Conservation (phyloP, 2,329 filamentous ascomycete species). For the Coleophoma cylindrospora region DNA sequence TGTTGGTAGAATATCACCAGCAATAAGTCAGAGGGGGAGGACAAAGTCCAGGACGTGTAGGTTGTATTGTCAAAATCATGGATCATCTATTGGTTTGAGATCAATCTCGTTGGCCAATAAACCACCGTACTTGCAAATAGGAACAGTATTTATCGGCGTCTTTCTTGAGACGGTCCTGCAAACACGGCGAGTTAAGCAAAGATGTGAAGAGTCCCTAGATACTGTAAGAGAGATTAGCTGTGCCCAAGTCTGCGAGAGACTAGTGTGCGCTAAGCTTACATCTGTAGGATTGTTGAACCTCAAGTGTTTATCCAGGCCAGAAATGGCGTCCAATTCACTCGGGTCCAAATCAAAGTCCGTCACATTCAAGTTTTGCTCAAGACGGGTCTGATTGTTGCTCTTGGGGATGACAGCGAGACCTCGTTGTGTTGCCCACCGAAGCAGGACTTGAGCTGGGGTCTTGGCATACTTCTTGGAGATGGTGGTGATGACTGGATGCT, state of each 20-base stretch:
- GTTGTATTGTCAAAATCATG: too few relatives aligned
- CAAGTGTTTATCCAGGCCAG: conserved; percentile 57
- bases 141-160: too few relatives aligned
- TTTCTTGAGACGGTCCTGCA: too few relatives aligned
- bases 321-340: conserved; percentile 63
- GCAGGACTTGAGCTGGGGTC: conserved; percentile 73
- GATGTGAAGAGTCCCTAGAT: conserved; percentile 46
- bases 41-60: too few relatives aligned
- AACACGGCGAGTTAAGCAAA: conserved; percentile 34
- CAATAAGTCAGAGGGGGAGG: too few relatives aligned
- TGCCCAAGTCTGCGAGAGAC: too few relatives aligned
- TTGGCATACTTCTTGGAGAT: conserved; percentile 68
- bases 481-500: conserved; percentile 58
- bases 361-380: conserved; percentile 64
- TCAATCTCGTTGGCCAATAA: too few relatives aligned
- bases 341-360: conserved; percentile 60
- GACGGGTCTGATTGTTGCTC: conserved; percentile 51
- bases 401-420: conserved; percentile 80
- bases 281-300: conserved; percentile 75
- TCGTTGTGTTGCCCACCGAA: conserved; percentile 84
- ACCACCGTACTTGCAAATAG: too few relatives aligned
- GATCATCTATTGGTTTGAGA: too few relatives aligned
- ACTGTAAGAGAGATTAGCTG: conserved; percentile 14
- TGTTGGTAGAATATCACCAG: too few relatives aligned
- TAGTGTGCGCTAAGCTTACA: conserved; percentile 39